These are phyloP conservation scores for Didymella sp. DNA, from an alignment of 2,329 filamentous ascomycete species.

Conservation along the genomic window DNA sequence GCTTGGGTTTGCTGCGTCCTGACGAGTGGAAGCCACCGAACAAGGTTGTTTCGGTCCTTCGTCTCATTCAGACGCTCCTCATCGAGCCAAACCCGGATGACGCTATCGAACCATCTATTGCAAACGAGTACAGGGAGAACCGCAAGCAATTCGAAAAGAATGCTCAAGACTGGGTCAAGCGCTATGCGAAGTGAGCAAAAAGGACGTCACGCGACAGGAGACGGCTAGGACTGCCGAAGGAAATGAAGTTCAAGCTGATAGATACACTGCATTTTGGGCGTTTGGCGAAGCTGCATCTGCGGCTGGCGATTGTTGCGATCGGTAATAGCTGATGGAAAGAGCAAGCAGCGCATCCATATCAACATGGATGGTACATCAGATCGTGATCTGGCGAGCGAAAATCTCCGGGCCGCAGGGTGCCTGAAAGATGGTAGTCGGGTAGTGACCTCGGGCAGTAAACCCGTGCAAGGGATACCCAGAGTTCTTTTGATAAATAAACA, in stretches of 20 bases:
- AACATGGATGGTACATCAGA: constrained; percentile 6
- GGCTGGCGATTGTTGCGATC: constrained; percentile 16
- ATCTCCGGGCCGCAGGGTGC: constrained; percentile 13
- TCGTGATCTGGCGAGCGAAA: constrained; percentile 1
- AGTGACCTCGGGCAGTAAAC: not conserved
- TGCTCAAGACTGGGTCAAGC: constrained; percentile 74
- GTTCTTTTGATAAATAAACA: constrained; percentile 2
- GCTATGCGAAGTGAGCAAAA: constrained; percentile 65
- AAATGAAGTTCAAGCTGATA: not conserved
- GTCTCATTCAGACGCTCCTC: constrained; percentile 76
- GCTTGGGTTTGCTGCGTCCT: constrained; percentile 79
- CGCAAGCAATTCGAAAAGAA: constrained; percentile 74
- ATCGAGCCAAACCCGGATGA: constrained; percentile 86
- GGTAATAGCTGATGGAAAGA: not conserved
- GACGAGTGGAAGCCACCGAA: constrained; percentile 93
- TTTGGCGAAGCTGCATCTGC: constrained; percentile 36
- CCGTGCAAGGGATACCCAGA: constrained; percentile 12
- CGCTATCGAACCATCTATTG: constrained; percentile 84
- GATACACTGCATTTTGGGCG: constrained; percentile 42
- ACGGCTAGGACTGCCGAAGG: not conserved
- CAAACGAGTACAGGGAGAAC: constrained; percentile 79
- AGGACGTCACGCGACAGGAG: constrained; percentile 13
- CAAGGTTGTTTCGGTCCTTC: constrained; percentile 76
- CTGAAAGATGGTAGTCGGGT: not conserved
- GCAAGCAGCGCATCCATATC: constrained; percentile 9